These are phyloP conservation scores for Iris macrosiphon DNA, from an alignment of 106 monocot species.

Conservation along the genomic window DNA sequence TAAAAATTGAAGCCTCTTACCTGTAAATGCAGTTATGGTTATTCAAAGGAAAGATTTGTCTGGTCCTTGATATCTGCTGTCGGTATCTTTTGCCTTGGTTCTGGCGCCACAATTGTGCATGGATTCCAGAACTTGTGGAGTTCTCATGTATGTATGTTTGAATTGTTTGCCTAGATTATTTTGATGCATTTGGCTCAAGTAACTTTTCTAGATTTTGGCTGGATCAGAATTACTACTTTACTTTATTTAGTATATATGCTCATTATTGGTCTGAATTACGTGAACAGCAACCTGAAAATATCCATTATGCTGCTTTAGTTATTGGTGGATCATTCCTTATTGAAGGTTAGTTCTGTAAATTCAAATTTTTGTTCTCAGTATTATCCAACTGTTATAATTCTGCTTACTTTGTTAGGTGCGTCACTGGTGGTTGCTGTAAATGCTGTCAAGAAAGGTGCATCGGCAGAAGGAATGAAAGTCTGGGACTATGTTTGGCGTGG, in stretches of 20 bases:
- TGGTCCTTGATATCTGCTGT: slow-evolving; percentile 99
- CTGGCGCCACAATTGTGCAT: slow-evolving; percentile 97
- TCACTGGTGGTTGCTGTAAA: slow-evolving; percentile 94
- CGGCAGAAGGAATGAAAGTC: slow-evolving; percentile 86
- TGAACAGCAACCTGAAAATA: slow-evolving; percentile 88
- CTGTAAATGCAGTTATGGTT: slow-evolving; percentile 98
- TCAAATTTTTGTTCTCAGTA: not conserved
- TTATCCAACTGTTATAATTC: not conserved
- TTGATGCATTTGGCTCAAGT: not conserved
- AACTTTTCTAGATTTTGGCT: not conserved
- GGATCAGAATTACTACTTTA: not conserved
- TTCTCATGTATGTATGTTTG: slow-evolving; percentile 45
- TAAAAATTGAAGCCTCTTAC: too few relatives aligned
- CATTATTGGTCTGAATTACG: slow-evolving; percentile 3
- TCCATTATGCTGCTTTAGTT: slow-evolving; percentile 95
- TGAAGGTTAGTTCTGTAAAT: slow-evolving; percentile 57
- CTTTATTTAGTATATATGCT: not conserved
- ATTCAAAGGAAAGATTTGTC: slow-evolving; percentile 99
- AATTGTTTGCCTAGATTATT: not conserved
- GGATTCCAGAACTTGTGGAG: slow-evolving; percentile 90
- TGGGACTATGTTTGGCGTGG: slow-evolving; percentile 96
- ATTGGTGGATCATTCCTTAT: slow-evolving; percentile 96
- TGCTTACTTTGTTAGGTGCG: slow-evolving; percentile 45
- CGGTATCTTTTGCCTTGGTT: slow-evolving; percentile 98
- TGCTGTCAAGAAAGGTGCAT: slow-evolving; percentile 98